Conservation (phyloP, 2,329 filamentous ascomycete genomes). For the Neocatenulostroma microsporum region DNA sequence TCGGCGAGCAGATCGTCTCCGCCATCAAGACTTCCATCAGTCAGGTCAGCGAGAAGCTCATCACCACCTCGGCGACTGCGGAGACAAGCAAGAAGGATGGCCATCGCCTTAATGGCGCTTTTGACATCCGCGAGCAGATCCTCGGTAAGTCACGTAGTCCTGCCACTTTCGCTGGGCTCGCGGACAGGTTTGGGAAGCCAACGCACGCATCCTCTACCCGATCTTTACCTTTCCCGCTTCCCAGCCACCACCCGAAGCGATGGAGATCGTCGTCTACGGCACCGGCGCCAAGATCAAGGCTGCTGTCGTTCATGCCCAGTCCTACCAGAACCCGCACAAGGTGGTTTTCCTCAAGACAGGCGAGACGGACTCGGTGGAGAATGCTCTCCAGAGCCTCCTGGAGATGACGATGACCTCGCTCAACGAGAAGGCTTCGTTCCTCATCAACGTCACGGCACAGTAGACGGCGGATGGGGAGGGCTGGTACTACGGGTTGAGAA, state of each 20-base stretch:
- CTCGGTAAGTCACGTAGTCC: slow-evolving; percentile 36
- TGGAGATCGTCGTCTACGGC: not conserved
- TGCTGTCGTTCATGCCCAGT: not conserved
- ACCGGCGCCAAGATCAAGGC: not conserved
- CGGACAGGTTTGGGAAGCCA: slow-evolving; percentile 1
- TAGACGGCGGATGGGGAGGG: too few relatives aligned
- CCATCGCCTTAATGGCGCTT: not conserved
- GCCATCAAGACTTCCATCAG: slow-evolving; percentile 1
- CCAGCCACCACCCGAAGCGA: not conserved
- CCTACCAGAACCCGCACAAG: not conserved
- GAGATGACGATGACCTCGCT: too few relatives aligned
- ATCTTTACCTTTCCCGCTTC: not conserved
- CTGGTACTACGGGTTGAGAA: too few relatives aligned
- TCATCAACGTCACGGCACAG: too few relatives aligned
- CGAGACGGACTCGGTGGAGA: not conserved
- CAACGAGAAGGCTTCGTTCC: too few relatives aligned
- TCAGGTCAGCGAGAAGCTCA: too few relatives aligned
- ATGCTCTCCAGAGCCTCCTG: not conserved
- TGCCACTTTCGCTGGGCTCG: not conserved
- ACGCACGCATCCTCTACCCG: slow-evolving; percentile 1
- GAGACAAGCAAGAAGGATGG: not conserved
- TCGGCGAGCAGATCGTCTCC: slow-evolving; percentile 2
- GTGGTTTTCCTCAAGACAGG: not conserved
- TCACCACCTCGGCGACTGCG: not conserved
- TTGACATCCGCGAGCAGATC: slow-evolving; percentile 6